Base-by-base conservation (phyloP, 805 yeast species). In the Tetrapisispora taiwanensis region DNA sequence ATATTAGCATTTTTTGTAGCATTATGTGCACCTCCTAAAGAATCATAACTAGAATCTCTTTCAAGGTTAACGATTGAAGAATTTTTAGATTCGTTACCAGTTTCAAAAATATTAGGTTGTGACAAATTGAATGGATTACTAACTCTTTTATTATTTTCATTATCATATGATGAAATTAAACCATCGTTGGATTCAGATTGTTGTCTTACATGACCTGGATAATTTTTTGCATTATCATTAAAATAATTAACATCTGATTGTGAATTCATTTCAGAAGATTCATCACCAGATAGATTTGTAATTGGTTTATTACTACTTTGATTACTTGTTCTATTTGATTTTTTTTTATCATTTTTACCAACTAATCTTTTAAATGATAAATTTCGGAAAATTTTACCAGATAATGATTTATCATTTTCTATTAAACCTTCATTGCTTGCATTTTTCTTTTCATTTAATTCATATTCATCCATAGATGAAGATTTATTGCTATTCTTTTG, bases 141-240 rank as follows among this genome's bases (percentile, higher is more conserved):
- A n/a, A 24, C 20, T 22, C 20, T 36, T 27, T 39, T 18, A 27
- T 17, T 14, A 15, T 52, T 52, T 19, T 52, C 56, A 24, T 46
- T 50, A 13, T 49, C 59, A 22, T 43, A 54, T 20, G 60, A 48
- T 27, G 50, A 52, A 41, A 62, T 60, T 26, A 62, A 40, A 2
- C 63, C 62, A 42, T 58, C 56, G 4, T 49, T 52, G 1, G 65
- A 52, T 15, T 52, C 65, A 5, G 66, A 60, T 39, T 42, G 53
- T 41, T 44, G 55, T 50, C 58, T 58, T 30, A 24, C 57, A 43
- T 50, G 60, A 3, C 59, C 59, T 3, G 62, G 59, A 36, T 55
- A 58, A 17, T 44, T 39, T 36, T 50, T 57, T 44, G 39, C 50
- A 13, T 37, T 26, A 5, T 37, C 40, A 27, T 26, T 27, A 19